Evolutionary conservation across 192 early-diverging fungal species (phyloP), one percentile per base, ranked within the genome.

Genomic region (Linnemannia hyalina): DNA sequence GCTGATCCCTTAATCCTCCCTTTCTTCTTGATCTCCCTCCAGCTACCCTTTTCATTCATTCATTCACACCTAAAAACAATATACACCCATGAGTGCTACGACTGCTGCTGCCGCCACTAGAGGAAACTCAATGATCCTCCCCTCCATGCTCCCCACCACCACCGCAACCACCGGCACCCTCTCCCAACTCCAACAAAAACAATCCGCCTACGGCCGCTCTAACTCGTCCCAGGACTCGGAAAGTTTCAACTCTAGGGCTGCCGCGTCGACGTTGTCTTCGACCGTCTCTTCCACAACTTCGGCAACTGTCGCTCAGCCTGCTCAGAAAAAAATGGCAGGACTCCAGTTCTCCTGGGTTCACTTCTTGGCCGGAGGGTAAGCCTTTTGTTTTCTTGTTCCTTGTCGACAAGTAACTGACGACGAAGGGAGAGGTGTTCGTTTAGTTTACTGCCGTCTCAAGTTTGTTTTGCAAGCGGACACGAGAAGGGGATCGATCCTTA

Each of bases 291-390:
- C 57, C 1, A 46, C 54, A 2, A 36, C 76, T 3, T 23, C 74
- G 29, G 11, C 52, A 29, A 22, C 76, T 65, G 23, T 49, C 20
- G 73, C 47, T n/a, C 70, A 73, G 36, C 71, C 54, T 69, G 35
- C 44, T 49, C 42, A 40, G n/a, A 73, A 80, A 74, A 77, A 57
- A 52, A 74, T 86, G 65, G 80, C 79, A 3, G 84, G 79, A 9
- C 35, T 81, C 20, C 84, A 86, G 80, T 86, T 86, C 68, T 86
- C 89, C 18, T 89, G 89, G 89, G 81, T 89, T 49, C 93, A 95
- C 75, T 93, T 95, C 75, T 44, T 92, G 20, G 94, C 94, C 82
- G 94, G 93, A 89, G 94, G 94, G 92, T 93, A 89, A 89, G 75
- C 70, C 26, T 46, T 23, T 23, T 35, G 26, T 8, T 35, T 68